Evolutionary conservation across 306 rosid species (phyloP), one percentile per base, ranked within the genome.

Genomic region (Glycine tomentella): DNA sequence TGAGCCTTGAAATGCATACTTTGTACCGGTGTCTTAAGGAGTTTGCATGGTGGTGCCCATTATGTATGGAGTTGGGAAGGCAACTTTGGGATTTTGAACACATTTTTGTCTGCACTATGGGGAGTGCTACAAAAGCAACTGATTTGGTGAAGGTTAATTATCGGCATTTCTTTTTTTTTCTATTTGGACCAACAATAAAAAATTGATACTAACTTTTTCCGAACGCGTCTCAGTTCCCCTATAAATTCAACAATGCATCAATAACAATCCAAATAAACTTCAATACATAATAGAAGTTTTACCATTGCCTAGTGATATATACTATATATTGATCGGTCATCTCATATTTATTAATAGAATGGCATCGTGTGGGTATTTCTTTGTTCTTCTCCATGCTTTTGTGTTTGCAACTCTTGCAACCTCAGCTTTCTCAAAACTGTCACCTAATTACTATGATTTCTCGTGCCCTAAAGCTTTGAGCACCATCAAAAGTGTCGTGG

Each of bases 391-490:
- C 1, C 53, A 57, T 2, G 45, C 67, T 3, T 20, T 80, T 7
- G 52, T 80, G 4, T 11, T 82, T 20, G 62, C 80, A 62, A 13
- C 50, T 53, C 40, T 79, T 64, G 80, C 82, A 75, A 75, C 63
- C 33, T 11, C 77, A 74, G 40, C 75, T 55, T 72, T 48, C 3
- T 80, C 85, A 48, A 3, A 63, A 20, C 75, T 84, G 10, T 74
- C 84, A 40, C 45, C 86, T 10, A 57, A 78, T 14, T 84, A 81
- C 66, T 87, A 87, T 31, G 80, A 75, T 1, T 12, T 62, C 1
- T 62, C 82, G 2, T 84, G 90, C n/a, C 88, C 88, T 8, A 9
- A 48, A 0, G 87, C 82, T 74, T 53, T 81, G 74, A 75, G 25
- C 3, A 82, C 84, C 45, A 84, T 87, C 34, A 14, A 25, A 74